Percentiles rank a stretch among this genome's conserved stretches.
phyloP scores from a whole-genome alignment of 83 land plant genomes.

The Thuja plicata region DNA sequence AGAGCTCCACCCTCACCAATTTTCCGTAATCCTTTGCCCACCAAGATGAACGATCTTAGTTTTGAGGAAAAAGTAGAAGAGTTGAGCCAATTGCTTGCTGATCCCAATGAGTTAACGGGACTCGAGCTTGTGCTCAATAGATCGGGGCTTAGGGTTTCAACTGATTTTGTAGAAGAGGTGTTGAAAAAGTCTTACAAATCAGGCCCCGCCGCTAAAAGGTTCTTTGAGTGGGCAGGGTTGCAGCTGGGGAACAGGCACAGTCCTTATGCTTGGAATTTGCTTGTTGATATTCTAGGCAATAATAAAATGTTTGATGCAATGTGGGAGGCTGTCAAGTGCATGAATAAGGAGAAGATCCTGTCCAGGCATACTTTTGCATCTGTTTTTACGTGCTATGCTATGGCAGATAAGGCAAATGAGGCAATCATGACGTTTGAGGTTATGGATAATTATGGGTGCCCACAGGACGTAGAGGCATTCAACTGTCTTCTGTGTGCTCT shows the following conservation, averaged over 20 bases:
- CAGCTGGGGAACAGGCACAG: conserved; percentile 20
- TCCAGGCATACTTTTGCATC: conserved; percentile 54
- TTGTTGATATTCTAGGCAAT: conserved; percentile 57
- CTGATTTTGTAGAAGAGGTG: conserved; percentile 38
- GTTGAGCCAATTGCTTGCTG: not conserved
- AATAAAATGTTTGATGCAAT: conserved; percentile 53
- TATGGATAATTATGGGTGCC: conserved; percentile 48
- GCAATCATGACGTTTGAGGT: conserved; percentile 55
- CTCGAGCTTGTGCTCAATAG: conserved; percentile 27
- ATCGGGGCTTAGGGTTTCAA: conserved; percentile 18
- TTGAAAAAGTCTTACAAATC: conserved; percentile 38
- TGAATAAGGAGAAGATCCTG: conserved; percentile 33
- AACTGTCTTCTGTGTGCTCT: conserved; percentile 55
- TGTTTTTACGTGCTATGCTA: conserved; percentile 44
- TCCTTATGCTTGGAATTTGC: conserved; percentile 53
- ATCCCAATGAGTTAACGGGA: not conserved
- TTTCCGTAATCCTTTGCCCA: not conserved
- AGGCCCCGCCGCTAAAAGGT: conserved; percentile 41
- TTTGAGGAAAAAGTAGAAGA: not conserved
- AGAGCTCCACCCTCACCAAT: not conserved
- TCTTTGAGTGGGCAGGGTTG: conserved; percentile 47
- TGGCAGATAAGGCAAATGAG: conserved; percentile 32
- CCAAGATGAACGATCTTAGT: not conserved
- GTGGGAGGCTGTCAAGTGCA: conserved; percentile 57
- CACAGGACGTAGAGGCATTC: conserved; percentile 37